Evolutionary conservation across 1,284 basidiomycete species (phyloP), one percentile per base, ranked within the genome.

Genomic region (Pseudozyma hubeiensis): DNA sequence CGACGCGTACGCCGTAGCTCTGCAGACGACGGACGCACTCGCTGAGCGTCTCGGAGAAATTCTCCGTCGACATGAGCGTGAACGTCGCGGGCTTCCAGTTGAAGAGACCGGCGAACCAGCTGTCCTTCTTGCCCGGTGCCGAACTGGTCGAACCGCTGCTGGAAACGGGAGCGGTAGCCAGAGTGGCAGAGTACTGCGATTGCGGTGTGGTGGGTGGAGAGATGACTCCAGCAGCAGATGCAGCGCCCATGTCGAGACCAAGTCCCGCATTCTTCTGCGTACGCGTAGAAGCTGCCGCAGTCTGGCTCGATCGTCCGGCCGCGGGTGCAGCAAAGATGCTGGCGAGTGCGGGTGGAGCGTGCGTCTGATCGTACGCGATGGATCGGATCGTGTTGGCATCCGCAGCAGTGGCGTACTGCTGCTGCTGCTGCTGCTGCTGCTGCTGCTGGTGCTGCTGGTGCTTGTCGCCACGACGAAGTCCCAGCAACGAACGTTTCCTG

Each of bases 31-130:
- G 87, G 17, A 88, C 86, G 53, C 89, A 88, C 79, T 91, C 90
- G 49, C 86, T 82, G 33, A 91, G 88, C 11, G 93, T 92, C 39
- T 87, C 86, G 7, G 85, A 83, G 48, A 90, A 85, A 70, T 90
- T 91, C 88, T 80, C 76, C 16, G 64, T 68, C 29, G 80, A 80
- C 75, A 80, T 75, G 53, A 84, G 75, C 19, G 70, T 75, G 84
- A 90, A 90, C 14, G 87, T 88, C 16, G 89, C 87, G 0, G 92
- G 90, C 80, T 91, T 93, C 87, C 93, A 91, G 81, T 90, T 91
- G 88, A 97, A 96, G 48, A 97, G 88, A 70, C 91, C 92, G 54
- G 90, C 89, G 75, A 98, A 90, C 95, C 95, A 97, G 61, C 89
- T 90, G 50, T 91, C 89, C 84, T 91, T 92, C 70, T 72, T 72